Conservation (phyloP, 2,329 filamentous ascomycete species). For the Esteya vermicola region DNA sequence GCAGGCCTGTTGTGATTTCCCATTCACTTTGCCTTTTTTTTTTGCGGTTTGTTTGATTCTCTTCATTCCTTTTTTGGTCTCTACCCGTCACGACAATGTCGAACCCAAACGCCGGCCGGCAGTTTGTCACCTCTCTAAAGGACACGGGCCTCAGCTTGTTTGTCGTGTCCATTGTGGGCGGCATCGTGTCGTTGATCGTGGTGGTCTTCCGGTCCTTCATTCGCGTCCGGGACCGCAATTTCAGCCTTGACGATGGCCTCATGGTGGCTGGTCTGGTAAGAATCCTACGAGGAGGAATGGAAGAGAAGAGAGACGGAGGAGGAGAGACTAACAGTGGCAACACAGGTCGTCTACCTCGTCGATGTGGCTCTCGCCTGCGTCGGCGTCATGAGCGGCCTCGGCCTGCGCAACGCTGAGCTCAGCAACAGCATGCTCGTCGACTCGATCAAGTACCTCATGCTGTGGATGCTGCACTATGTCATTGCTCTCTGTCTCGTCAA, state of each 20-base stretch:
- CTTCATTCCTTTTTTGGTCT: no score
- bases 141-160: neutral
- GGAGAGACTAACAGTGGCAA: neutral
- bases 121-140: neutral
- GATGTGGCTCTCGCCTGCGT: neutral
- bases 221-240: neutral
- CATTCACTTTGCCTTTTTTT: no score
- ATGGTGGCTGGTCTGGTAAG: neutral
- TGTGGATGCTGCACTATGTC: neutral
- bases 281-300: neutral
- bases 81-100: no score
- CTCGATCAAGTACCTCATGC: neutral
- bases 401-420: neutral
- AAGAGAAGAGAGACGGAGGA: neutral
- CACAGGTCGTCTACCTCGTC: neutral
- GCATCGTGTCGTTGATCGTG: neutral
- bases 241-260: neutral
- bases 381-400: neutral
- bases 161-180: neutral
- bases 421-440: neutral
- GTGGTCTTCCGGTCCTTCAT: neutral
- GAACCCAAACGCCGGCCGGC: neutral
- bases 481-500: neutral
- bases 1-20: no score
- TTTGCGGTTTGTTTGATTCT: no score